A percentile compares a stretch with the other conserved stretches of the same genome.
Conservation (phyloP, 768 basidiomycete genomes). For the Hygrocybe punicea region DNA sequence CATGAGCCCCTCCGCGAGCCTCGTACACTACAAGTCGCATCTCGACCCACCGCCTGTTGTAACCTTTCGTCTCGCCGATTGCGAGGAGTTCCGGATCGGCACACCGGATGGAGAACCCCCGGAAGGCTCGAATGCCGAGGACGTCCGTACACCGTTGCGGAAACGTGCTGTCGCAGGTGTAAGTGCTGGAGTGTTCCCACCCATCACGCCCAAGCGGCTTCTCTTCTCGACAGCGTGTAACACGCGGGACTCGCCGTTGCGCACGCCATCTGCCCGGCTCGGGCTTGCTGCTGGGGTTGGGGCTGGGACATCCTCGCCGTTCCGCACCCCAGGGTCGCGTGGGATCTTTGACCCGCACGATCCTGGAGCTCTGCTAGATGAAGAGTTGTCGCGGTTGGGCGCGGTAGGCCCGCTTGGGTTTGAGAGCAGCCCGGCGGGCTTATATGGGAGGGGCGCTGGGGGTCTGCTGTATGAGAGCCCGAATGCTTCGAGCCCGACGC, state of each 20-base stretch:
- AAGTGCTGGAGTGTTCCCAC: conserved; percentile 25
- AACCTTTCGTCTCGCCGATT: conserved; percentile 20
- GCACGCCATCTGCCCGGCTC: conserved; percentile 27
- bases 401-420: conserved; percentile 32
- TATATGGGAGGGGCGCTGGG: conserved; percentile 58
- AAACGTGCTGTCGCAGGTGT: conserved; percentile 32
- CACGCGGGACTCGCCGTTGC: conserved; percentile 40
- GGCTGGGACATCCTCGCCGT: conserved; percentile 34
- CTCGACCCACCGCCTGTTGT: conserved; percentile 56
- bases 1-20: conserved; percentile 64
- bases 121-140: conserved; percentile 20
- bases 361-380: conserved; percentile 63
- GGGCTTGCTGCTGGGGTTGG: not conserved
- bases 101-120: conserved; percentile 34
- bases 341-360: conserved; percentile 69
- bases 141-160: conserved; percentile 45
- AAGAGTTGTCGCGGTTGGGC: conserved; percentile 61
- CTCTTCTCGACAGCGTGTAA: conserved; percentile 33
- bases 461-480: conserved; percentile 71
- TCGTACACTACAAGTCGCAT: conserved; percentile 66
- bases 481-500: conserved; percentile 54
- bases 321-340: conserved; percentile 50
- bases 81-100: conserved; percentile 11
- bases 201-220: conserved; percentile 45
- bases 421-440: conserved; percentile 62